phyloP scores from a whole-genome alignment of 345 rosid genomes.

The Turritis glabra region DNA sequence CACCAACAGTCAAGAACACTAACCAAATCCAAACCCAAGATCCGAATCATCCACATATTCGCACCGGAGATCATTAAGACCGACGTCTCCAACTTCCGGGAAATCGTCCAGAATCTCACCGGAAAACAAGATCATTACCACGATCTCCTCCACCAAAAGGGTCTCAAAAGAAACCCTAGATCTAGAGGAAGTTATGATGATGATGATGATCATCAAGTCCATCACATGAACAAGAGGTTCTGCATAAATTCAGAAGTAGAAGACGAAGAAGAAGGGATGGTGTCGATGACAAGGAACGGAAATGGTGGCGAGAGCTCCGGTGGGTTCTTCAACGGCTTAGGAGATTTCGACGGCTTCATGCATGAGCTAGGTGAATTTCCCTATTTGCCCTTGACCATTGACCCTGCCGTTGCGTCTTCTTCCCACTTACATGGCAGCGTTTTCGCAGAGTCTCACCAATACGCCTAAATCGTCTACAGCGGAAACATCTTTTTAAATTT shows the following conservation, averaged over 20 bases:
- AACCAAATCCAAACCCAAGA: slow-evolving; percentile 68
- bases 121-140: slow-evolving; percentile 56
- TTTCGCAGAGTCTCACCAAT: slow-evolving; percentile 22
- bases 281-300: slow-evolving; percentile 18
- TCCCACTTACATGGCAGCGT: slow-evolving; percentile 23
- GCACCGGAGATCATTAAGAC: slow-evolving; percentile 94
- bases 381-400: slow-evolving; percentile 46
- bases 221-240: slow-evolving; percentile 8
- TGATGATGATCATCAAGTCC: slow-evolving; percentile 10
- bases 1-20: slow-evolving; percentile 48
- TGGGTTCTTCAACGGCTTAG: slow-evolving; percentile 56
- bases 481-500: not conserved
- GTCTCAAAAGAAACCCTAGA: slow-evolving; percentile 27
- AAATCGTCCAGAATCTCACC: slow-evolving; percentile 78
- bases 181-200: slow-evolving; percentile 16
- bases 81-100: slow-evolving; percentile 74
- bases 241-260: slow-evolving; percentile 23
- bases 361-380: slow-evolving; percentile 62
- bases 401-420: slow-evolving; percentile 12
- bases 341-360: slow-evolving; percentile 62
- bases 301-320: slow-evolving; percentile 42
- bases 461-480: not conserved
- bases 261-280: slow-evolving; percentile 18
- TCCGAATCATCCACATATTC: slow-evolving; percentile 74
- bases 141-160: slow-evolving; percentile 22